phyloP scores from a whole-genome alignment of 176 grass and related monocot genomes.

The Eragrostis nindensis region DNA sequence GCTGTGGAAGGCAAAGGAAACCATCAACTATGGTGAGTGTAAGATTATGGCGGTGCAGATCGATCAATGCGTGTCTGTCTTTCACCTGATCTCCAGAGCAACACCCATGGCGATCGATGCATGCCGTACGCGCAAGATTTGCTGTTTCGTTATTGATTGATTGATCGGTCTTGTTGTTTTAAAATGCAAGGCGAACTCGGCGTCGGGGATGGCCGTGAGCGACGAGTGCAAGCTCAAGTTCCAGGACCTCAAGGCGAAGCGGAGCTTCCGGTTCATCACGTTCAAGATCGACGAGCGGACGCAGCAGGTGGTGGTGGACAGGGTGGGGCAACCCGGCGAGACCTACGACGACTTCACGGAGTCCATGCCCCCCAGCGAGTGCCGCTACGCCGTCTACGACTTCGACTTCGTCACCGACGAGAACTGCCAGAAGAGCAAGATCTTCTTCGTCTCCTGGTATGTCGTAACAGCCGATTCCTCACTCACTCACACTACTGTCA shows the following conservation, averaged over 20 bases:
- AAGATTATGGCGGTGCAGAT: background rate
- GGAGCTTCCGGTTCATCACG: conserved; percentile 79
- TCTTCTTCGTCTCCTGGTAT: conserved; percentile 91
- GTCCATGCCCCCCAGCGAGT: conserved; percentile 59
- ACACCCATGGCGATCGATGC: background rate
- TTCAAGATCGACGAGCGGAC: conserved; percentile 74
- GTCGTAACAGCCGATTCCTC: no score
- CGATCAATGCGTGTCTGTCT: no score
- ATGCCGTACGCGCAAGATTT: background rate
- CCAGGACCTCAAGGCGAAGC: conserved; percentile 72
- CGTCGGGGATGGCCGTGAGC: conserved; percentile 82
- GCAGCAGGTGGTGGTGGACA: conserved; percentile 77
- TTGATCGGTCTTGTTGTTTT: no score
- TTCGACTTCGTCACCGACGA: conserved; percentile 86
- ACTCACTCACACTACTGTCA: background rate
- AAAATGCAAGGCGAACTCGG: conserved; percentile 58
- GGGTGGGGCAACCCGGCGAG: conserved; percentile 47
- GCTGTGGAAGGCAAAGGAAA: conserved; percentile 14
- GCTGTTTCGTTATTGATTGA: no score
- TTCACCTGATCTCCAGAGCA: background rate
- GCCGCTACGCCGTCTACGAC: conserved; percentile 94
- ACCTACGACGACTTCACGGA: conserved; percentile 68
- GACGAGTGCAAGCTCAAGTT: conserved; percentile 88
- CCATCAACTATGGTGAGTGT: conserved; percentile 50
- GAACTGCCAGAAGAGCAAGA: conserved; percentile 99